phyloP scores from a whole-genome alignment of 2,329 filamentous ascomycete genomes.

The Cryphonectria carpinicola region DNA sequence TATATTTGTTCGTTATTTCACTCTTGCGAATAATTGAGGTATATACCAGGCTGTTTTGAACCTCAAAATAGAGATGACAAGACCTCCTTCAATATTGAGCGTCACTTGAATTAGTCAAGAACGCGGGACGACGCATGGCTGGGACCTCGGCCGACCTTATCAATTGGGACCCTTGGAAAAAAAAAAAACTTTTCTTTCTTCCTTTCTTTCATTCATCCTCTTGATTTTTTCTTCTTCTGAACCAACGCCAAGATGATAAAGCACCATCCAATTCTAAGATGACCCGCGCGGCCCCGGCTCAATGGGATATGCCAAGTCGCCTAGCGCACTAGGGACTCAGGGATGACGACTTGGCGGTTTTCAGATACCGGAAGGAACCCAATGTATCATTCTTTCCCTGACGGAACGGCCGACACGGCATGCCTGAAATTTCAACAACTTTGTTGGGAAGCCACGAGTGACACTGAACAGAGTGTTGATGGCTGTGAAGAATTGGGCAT shows the following conservation, averaged over 20 bases:
- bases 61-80: not conserved
- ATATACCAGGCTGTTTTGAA: not conserved
- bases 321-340: not conserved
- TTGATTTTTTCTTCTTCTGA: not conserved
- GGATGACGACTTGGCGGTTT: not conserved
- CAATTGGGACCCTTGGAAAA: not conserved
- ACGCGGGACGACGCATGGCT: not conserved
- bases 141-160: not conserved
- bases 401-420: not conserved
- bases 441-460: not conserved
- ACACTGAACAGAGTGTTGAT: not conserved
- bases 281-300: not conserved
- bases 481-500: not conserved
- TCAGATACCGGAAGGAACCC: not conserved
- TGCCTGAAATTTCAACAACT: not conserved
- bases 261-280: not conserved
- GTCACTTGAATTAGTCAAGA: constrained; percentile 1
- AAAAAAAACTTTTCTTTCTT: not conserved
- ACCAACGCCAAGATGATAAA: constrained; percentile 4
- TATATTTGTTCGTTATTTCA: no score
- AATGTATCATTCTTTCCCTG: not conserved
- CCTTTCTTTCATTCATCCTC: not conserved
- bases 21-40: not conserved
- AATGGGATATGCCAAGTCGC: not conserved
- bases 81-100: not conserved